Evolutionary conservation across 805 yeast species (phyloP).

Genomic region (Lipomyces lipofer): DNA sequence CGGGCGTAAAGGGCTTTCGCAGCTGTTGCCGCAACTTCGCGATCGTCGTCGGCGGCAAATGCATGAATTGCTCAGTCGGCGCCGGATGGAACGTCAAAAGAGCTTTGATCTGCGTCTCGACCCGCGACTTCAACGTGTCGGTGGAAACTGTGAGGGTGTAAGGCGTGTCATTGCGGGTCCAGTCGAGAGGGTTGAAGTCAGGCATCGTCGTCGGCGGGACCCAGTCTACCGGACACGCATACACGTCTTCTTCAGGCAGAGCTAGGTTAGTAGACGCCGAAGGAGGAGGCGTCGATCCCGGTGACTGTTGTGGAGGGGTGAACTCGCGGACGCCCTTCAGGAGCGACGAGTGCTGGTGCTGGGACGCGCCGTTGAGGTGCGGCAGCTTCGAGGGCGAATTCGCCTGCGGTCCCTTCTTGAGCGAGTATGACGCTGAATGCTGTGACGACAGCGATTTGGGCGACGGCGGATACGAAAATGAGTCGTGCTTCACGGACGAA

Average conservation of each 20-base stretch:
- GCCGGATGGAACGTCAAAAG: slow-evolving; percentile 69
- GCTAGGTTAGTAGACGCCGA: not conserved
- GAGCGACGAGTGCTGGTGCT: not conserved
- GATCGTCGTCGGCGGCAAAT: slow-evolving; percentile 82
- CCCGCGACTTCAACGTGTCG: slow-evolving; percentile 81
- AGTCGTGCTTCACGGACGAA: slow-evolving; percentile 15
- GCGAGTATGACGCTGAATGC: slow-evolving; percentile 8
- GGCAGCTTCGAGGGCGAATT: not conserved
- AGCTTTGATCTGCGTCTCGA: slow-evolving; percentile 91
- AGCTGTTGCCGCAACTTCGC: slow-evolving; percentile 83
- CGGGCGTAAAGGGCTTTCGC: slow-evolving; percentile 37
- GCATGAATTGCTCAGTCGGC: slow-evolving; percentile 70
- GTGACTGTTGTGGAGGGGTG: slow-evolving; percentile 18
- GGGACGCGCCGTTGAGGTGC: not conserved
- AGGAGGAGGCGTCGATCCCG: slow-evolving; percentile 11
- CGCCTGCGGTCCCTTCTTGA: not conserved
- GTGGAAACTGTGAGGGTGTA: slow-evolving; percentile 47
- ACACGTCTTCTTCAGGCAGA: slow-evolving; percentile 1
- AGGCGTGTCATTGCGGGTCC: slow-evolving; percentile 35
- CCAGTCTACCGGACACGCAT: slow-evolving; percentile 25
- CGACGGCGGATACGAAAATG: slow-evolving; percentile 24
- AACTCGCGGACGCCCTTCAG: not conserved
- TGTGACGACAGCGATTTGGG: slow-evolving; percentile 27
- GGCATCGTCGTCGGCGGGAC: slow-evolving; percentile 25
- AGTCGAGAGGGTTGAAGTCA: slow-evolving; percentile 28